These are phyloP conservation scores for Eucalyptus melliodora DNA, from an alignment of 345 rosid genomes.

Conservation along the genomic window DNA sequence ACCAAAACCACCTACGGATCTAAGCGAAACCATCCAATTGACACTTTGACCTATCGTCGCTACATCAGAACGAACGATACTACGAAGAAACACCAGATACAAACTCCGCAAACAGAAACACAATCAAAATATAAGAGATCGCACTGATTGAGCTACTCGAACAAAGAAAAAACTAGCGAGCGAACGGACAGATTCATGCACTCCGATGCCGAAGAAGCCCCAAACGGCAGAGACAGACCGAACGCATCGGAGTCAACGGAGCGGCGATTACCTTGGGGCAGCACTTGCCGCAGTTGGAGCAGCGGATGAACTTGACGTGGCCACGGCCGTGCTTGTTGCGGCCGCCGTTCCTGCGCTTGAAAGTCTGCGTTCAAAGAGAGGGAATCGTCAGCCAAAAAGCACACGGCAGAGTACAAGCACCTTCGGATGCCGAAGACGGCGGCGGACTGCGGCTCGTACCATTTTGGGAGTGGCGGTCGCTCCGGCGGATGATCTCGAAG, in stretches of 20 bases:
- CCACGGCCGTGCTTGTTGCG: conserved; percentile 97
- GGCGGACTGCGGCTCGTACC: background rate
- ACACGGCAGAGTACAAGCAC: background rate
- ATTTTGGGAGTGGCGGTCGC: background rate
- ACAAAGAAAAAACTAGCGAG: background rate
- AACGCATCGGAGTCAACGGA: background rate
- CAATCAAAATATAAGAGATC: background rate
- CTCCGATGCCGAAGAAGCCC: background rate
- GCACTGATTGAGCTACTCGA: background rate
- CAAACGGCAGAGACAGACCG: background rate
- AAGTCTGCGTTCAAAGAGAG: conserved; percentile 27
- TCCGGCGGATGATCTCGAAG: background rate
- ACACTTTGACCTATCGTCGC: background rate
- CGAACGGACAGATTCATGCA: background rate
- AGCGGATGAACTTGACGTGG: conserved; percentile 77
- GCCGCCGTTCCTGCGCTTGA: conserved; percentile 93
- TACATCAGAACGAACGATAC: background rate
- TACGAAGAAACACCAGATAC: background rate
- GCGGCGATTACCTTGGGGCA: conserved; percentile 56
- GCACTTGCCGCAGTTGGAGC: conserved; percentile 95
- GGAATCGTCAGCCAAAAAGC: background rate
- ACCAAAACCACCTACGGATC: background rate
- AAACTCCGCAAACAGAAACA: background rate
- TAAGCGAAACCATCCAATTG: background rate
- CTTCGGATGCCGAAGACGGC: background rate